Percentiles rank a stretch among this genome's conserved stretches.
Evolutionary conservation across 2,329 filamentous ascomycete species (phyloP).

Genomic region (Paradendryphiella salina): DNA sequence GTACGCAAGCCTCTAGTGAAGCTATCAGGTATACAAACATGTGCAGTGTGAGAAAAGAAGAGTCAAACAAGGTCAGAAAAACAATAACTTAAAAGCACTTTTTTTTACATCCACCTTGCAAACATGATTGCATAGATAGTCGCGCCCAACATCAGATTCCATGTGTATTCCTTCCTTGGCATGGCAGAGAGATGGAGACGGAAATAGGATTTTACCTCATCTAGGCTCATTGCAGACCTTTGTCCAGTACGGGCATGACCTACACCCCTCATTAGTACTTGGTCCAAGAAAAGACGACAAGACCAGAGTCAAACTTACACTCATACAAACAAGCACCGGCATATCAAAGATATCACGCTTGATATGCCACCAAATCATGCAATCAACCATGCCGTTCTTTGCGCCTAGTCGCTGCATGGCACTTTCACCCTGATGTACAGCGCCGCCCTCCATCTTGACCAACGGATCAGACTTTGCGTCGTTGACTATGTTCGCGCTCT

Average conservation of each 20-base stretch:
- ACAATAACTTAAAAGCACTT: constrained; percentile 3
- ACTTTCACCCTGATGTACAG: constrained; percentile 62
- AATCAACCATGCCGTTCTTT: constrained; percentile 88
- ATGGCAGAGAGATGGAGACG: neutral
- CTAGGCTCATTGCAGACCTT: constrained; percentile 21
- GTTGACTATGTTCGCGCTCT: constrained; percentile 16
- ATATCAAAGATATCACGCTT: constrained; percentile 98
- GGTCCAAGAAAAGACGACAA: neutral
- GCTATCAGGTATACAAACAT: neutral
- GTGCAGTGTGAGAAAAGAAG: neutral
- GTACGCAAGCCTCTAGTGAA: neutral
- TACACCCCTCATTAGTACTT: constrained; percentile 15
- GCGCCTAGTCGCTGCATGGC: constrained; percentile 79
- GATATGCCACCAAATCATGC: constrained; percentile 95
- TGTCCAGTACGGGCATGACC: constrained; percentile 41
- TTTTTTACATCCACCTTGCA: constrained; percentile 5
- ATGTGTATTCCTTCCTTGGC: neutral
- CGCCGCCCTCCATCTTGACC: constrained; percentile 37
- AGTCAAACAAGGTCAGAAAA: neutral
- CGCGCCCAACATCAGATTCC: neutral
- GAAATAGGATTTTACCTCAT: neutral
- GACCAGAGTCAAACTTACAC: constrained; percentile 69
- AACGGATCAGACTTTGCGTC: constrained; percentile 32
- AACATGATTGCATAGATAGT: neutral
- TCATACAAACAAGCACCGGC: constrained; percentile 97